Base-by-base conservation (phyloP, 306 rosid genomes). In the Luffa acutangula region DNA sequence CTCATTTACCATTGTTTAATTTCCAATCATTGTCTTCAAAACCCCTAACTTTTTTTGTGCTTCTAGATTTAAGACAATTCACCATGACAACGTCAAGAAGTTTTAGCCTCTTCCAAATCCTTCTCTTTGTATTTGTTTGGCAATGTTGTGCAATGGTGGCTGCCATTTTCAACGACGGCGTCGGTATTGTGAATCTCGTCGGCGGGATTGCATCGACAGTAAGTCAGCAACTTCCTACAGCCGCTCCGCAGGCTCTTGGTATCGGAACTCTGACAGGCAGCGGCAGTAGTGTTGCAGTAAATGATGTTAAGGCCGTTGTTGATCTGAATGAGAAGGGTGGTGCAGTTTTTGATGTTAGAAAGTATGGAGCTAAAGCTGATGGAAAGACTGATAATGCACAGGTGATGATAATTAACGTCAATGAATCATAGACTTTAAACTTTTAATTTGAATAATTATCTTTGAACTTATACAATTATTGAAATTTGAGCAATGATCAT, bases 321-420 rank as follows among this genome's bases (percentile, higher is more conserved):
- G 4, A 13, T 33, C 42, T 62, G 9, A 5, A 62, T 33, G 42
- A 1, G 11, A 37, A 37, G 37, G 73, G 45, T 65, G 48, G 25
- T 7, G 10, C 48, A 49, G 48, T 63, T 31, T 78, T 43, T 25
- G 75, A 78, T 64, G 81, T 78, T 31, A 78, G 4, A 18, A 62
- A 63, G 34, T 25, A 25, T 21, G 81, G 81, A 36, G 81, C 81
- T 31, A 46, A 43, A 33, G 81, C 60, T 3, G 34, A 78, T 37
- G 75, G 81, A 14, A 46, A 59, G 13, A 78, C 33, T 0, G 75
- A 78, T 48, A 46, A 78, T 78, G 75, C 34, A 37, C 74, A 62
- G 74, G 81, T 78, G 51, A 25, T 25, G 31, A 25, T 25, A 25
- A 25, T 25, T 25, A 25, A 25, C 31, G 31, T 25, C 31, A 25